Evolutionary conservation across 495 filamentous ascomycete species (phyloP), one percentile per base, ranked within the genome.

Genomic region (Chlorociboria aeruginascens): DNA sequence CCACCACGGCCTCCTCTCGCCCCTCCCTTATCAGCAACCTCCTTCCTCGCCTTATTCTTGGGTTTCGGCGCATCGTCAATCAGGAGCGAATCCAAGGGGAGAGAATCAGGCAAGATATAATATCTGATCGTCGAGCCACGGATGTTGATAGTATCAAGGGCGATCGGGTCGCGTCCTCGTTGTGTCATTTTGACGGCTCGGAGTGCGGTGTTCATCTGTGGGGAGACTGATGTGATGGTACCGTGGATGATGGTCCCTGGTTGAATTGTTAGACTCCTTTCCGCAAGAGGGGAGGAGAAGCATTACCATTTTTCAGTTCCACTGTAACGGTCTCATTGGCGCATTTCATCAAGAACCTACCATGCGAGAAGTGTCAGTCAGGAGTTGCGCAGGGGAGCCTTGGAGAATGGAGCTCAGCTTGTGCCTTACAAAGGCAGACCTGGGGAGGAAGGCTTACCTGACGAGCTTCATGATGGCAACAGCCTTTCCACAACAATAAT

Each of bases 1-100:
- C 75, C 73, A 25, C 20, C 36, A 49, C 74, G 69, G 40, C 79
- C 77, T 52, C 79, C 74, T 12, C 80, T 70, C 10, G 34, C 55
- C 17, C 70, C 68, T 17, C 82, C 81, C 45, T 78, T 68, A 55
- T 85, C 84, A 29, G 79, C 72, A 7, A 53, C 69, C 67, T 98
- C 93, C 73, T 98, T 98, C 59, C 92, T 73, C 29, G 92, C 90
- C 79, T 97, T 97, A 67, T 98, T 97, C 81, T 97, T 97, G 42
- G 92, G 90, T 70, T 98, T 98, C 31, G 89, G 87, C 45, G 87
- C 80, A 64, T 98, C 92, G 59, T 98, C 92, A 48, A 98, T 87
- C 11, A 98, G 71, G 31, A 98, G 76, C 11, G 89, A 93, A 62
- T 98, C 92, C 39, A 98, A 76, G 13, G 89, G 92, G 46, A 98